Base-by-base conservation (phyloP, 495 filamentous ascomycete species). In the Podospora comata region DNA sequence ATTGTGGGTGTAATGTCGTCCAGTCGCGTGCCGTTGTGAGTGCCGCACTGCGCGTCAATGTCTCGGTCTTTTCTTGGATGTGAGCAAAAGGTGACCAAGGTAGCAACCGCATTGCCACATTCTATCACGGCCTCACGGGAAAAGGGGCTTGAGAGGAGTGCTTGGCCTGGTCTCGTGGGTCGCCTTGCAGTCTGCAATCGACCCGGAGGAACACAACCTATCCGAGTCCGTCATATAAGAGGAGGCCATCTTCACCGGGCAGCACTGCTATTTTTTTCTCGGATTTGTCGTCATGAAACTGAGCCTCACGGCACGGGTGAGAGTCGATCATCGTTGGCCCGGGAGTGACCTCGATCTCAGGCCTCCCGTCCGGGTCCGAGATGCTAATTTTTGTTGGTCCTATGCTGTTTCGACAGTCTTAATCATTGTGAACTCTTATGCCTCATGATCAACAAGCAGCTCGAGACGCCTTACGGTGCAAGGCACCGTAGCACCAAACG, bases 61-160 rank as follows among this genome's bases (percentile, higher is more conserved):
- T 82, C 82, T 81, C 82, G 78, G 75, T 74, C 73, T 76, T 78
- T 80, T 78, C 79, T 78, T 82, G 79, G 71, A 74, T 54, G 68
- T 72, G 76, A 73, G 70, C 64, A 58, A 65, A 62, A 61, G 58
- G 44, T 57, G 66, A 67, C 71, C 73, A 62, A 62, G 53, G 60
- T 62, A 19, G 63, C 67, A 66, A 72, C 71, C 67, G 76, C 80
- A 74, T 79, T 76, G 79, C 80, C 80, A 81, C 81, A 78, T 32
- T 61, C 28, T 61, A 62, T 7, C 26, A 62, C 30, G 27, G 16
- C 59, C 23, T 58, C 55, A 64, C 73, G 59, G 66, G 39, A 74
- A 27, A 65, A 72, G 72, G 75, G 71, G 76, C 75, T 48, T 48
- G 39, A 48, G 2, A 48, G 15, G 39, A 48, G 39, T 48, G 39